These are phyloP conservation scores for Geotrichum fermentans DNA, from an alignment of 1,139 yeast species.

Conservation along the genomic window DNA sequence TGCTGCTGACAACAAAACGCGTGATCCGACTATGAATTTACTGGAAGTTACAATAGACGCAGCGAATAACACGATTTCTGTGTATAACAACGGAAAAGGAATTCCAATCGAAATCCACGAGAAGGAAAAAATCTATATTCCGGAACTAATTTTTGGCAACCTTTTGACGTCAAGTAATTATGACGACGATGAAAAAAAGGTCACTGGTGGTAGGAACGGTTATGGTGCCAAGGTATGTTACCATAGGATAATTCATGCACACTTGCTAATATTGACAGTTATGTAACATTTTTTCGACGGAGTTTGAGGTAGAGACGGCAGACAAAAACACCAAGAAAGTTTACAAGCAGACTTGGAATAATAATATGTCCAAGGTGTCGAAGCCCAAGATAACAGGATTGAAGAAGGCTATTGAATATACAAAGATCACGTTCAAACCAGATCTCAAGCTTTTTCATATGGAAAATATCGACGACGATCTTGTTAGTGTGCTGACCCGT, in stretches of 20 bases:
- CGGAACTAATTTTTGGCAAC: slow-evolving; percentile 94
- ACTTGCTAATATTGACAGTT: slow-evolving; percentile 34
- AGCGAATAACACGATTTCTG: slow-evolving; percentile 69
- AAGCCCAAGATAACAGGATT: slow-evolving; percentile 67
- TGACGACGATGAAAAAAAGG: slow-evolving; percentile 91
- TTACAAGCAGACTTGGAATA: slow-evolving; percentile 79
- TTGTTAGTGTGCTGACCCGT: slow-evolving; percentile 77
- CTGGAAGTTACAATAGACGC: slow-evolving; percentile 75
- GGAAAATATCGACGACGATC: slow-evolving; percentile 75
- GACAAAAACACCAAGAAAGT: slow-evolving; percentile 58
- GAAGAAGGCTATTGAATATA: slow-evolving; percentile 65
- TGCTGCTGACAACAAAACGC: slow-evolving; percentile 96
- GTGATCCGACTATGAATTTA: slow-evolving; percentile 86
- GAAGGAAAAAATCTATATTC: slow-evolving; percentile 88
- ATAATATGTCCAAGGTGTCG: slow-evolving; percentile 75
- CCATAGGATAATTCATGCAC: slow-evolving; percentile 21
- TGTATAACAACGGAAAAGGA: slow-evolving; percentile 91
- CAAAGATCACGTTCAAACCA: slow-evolving; percentile 85
- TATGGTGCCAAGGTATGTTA: slow-evolving; percentile 78
- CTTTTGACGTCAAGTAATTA: slow-evolving; percentile 92
- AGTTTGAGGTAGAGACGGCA: slow-evolving; percentile 84
- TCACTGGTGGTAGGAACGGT: slow-evolving; percentile 98
- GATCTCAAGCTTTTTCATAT: slow-evolving; percentile 81
- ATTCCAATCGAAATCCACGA: slow-evolving; percentile 92
- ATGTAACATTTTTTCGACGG: slow-evolving; percentile 87